phyloP scores from a whole-genome alignment of 2,329 filamentous ascomycete species.

The Chaetomiaceae sp. region DNA sequence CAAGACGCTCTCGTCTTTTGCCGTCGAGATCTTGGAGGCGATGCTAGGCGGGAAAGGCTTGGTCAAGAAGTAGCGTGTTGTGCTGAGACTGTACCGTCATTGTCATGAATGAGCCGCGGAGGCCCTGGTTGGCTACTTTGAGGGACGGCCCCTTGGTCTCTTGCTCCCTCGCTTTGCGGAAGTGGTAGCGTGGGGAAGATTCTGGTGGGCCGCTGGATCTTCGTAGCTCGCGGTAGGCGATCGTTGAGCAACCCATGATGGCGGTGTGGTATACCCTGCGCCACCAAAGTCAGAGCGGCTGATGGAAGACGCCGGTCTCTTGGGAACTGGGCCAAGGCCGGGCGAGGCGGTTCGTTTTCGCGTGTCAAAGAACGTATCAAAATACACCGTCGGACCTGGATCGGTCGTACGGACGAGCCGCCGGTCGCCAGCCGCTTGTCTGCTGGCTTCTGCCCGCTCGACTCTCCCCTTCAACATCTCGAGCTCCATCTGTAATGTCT shows the following conservation, averaged over 20 bases:
- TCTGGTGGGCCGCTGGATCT: neutral
- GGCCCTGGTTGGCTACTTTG: neutral
- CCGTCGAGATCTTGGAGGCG: slow-evolving; percentile 38
- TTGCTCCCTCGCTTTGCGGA: slow-evolving; percentile 4
- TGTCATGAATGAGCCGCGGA: neutral
- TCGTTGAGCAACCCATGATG: neutral
- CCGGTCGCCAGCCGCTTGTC: neutral
- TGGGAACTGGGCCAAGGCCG: slow-evolving; percentile 2
- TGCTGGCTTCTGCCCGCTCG: slow-evolving; percentile 32
- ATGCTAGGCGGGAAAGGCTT: slow-evolving; percentile 32
- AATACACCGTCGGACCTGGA: neutral
- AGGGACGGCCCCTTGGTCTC: neutral
- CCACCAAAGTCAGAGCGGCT: slow-evolving; percentile 18
- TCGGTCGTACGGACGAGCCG: neutral
- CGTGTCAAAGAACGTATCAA: neutral
- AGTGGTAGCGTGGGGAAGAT: neutral
- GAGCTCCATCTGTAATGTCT: slow-evolving; percentile 40
- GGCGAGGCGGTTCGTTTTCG: slow-evolving; percentile 13
- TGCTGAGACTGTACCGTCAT: neutral
- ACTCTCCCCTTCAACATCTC: slow-evolving; percentile 36
- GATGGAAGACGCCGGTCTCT: slow-evolving; percentile 27
- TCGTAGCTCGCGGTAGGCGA: neutral
- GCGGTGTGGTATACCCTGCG: neutral
- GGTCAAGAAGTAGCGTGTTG: slow-evolving; percentile 5
- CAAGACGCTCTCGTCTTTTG: slow-evolving; percentile 42